Base-by-base conservation (phyloP, 2,329 filamentous ascomycete genomes). In the Sordariomycetes sp. region DNA sequence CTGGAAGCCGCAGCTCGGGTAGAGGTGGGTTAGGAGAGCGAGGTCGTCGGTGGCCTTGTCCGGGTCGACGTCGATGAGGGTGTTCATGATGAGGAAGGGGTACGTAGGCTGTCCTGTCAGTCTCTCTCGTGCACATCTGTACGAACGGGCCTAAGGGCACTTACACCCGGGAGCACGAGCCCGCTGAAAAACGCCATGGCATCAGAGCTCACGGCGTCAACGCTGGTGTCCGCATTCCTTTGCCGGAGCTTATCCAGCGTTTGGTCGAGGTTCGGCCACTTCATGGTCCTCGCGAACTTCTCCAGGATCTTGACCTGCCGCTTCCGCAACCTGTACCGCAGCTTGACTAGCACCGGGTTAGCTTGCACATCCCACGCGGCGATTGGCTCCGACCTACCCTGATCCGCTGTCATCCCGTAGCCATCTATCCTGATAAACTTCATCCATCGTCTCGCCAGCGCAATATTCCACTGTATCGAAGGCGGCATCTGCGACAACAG, bases 131-230 rank as follows among this genome's bases (percentile, higher is more conserved):
- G 20, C 46, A 11, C 46, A 22, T 7, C n/a, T n/a, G 16, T 22
- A 50, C 16, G 54, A 3, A 51, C 22, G 35, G 3, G 3, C 14
- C 59, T n/a, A 20, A 16, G 28, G 51, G 14, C 11, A 68, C 83
- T 78, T 69, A 81, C 78, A 12, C 88, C 88, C 10, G 88, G 88
- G 3, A 91, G 72, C 40, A 90, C 80, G 16, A 90, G 78, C 3
- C 87, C 87, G 43, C 85, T 88, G 65, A 90, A 90, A 73, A 88
- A 91, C 7, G 88, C 87, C 81, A 89, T 86, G 18, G 87, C 81
- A 66, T 89, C 86, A 22, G 86, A 87, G 65, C 84, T 84, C 65
- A 85, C 72, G 48, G 78, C 73, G 61, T 88, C 76, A 57, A 88
- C 71, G 16, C 76, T 75, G 24, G 79, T 77, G 60, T 86, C 81